phyloP scores from a whole-genome alignment of 805 yeast species.

The Starmerella asiatica region DNA sequence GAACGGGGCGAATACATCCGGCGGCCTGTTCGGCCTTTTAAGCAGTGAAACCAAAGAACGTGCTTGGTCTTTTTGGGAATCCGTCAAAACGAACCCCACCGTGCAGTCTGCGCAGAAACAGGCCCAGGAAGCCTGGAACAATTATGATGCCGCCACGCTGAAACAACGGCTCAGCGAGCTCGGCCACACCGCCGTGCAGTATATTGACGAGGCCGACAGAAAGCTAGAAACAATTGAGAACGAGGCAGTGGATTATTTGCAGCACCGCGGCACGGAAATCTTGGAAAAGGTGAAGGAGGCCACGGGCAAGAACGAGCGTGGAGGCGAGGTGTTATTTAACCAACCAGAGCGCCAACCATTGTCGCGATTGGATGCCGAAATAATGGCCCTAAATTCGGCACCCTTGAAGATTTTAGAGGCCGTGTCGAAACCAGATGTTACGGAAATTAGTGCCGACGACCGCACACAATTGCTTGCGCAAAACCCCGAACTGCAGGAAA shows the following conservation, averaged over 20 bases:
- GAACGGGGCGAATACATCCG: too few species aligned
- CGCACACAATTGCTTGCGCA: constrained; percentile 34
- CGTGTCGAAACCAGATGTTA: constrained; percentile 22
- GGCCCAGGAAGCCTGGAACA: constrained; percentile 12
- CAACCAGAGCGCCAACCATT: constrained; percentile 28
- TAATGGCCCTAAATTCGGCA: constrained; percentile 41
- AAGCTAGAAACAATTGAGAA: constrained; percentile 63
- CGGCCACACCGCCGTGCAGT: constrained; percentile 41
- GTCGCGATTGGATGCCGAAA: constrained; percentile 50
- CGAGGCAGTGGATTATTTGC: constrained; percentile 47
- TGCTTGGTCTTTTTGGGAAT: constrained; percentile 15
- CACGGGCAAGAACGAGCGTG: constrained; percentile 17
- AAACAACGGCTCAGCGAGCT: constrained; percentile 25
- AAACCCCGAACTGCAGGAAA: constrained; percentile 38
- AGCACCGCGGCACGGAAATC: constrained; percentile 39
- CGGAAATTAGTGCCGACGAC: constrained; percentile 35
- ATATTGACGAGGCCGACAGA: constrained; percentile 57
- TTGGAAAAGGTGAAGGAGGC: constrained; percentile 33
- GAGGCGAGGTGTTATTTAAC: constrained; percentile 32
- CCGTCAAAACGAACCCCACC: constrained; percentile 9
- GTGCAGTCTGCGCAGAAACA: constrained; percentile 9
- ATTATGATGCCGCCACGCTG: constrained; percentile 14
- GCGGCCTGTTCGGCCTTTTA: background rate
- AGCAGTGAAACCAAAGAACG: constrained; percentile 3
- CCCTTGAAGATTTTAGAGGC: constrained; percentile 33